Conservation (phyloP, 2,329 filamentous ascomycete species). For the Botrytis elliptica region DNA sequence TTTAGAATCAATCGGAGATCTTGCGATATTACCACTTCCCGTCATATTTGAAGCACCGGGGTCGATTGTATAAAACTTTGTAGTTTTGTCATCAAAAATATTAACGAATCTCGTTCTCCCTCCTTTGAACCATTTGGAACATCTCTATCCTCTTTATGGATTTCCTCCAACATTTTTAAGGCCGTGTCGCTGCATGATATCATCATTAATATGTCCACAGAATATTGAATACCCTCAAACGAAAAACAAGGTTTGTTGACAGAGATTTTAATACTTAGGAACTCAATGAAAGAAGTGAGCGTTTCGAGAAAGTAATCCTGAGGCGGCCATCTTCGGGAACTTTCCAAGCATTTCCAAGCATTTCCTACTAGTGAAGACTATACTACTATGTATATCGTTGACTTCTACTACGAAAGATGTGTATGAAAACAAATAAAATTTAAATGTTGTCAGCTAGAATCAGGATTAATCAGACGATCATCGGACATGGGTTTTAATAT, state of each 20-base stretch:
- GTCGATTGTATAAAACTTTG: not conserved
- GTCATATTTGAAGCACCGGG: not conserved
- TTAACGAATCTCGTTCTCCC: not conserved
- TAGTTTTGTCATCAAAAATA: not conserved
- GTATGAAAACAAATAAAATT: too few relatives aligned
- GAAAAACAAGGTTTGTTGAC: not conserved
- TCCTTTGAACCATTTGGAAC: not conserved
- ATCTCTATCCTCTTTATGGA: not conserved
- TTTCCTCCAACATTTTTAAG: not conserved
- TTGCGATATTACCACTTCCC: not conserved
- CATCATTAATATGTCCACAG: not conserved
- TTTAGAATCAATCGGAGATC: not conserved
- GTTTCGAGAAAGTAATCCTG: not conserved
- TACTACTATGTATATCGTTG: too few relatives aligned
- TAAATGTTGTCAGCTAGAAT: too few relatives aligned
- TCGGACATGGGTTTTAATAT: too few relatives aligned
- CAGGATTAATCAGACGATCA: too few relatives aligned
- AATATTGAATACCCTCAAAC: not conserved
- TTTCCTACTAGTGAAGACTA: not conserved
- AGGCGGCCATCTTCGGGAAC: not conserved
- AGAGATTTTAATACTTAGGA: not conserved
- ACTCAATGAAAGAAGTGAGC: not conserved
- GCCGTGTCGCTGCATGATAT: not conserved
- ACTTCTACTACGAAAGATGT: too few relatives aligned
- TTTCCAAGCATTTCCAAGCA: not conserved